Percentiles rank a stretch among this genome's conserved stretches.
These are phyloP conservation scores for Penicillium paxilli DNA, from an alignment of 495 filamentous ascomycete species.

Conservation along the genomic window DNA sequence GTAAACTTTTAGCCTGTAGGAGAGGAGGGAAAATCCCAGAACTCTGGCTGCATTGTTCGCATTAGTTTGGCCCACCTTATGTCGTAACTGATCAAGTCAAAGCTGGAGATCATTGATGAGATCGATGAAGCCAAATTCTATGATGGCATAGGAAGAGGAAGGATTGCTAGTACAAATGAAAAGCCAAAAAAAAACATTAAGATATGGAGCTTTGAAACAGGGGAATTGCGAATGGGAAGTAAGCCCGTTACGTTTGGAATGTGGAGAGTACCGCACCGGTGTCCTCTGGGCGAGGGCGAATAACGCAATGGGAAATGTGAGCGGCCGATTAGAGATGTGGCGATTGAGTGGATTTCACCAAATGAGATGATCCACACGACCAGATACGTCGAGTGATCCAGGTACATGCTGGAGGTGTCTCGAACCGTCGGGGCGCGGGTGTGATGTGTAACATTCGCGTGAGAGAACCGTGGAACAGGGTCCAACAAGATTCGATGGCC, in stretches of 20 bases:
- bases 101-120: background rate
- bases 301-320: background rate
- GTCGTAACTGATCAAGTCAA: background rate
- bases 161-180: background rate
- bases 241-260: slow-evolving; percentile 16
- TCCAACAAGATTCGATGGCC: slow-evolving; percentile 13
- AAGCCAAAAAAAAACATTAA: background rate
- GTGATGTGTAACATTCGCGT: slow-evolving; percentile 32
- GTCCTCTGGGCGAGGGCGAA: background rate
- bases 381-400: slow-evolving; percentile 29
- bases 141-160: no score
- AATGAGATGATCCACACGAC: slow-evolving; percentile 11
- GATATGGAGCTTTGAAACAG: slow-evolving; percentile 13
- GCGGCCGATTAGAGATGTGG: background rate
- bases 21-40: background rate
- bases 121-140: background rate
- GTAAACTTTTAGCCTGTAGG: background rate
- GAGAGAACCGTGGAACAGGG: slow-evolving; percentile 13
- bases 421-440: slow-evolving; percentile 9
- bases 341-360: background rate
- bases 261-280: slow-evolving; percentile 5
- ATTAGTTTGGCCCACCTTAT: background rate
- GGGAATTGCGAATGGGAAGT: slow-evolving; percentile 9
- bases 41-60: background rate
- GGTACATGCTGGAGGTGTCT: slow-evolving; percentile 5